phyloP scores from a whole-genome alignment of 225 moss, liverwort and hornwort species.

The Asterella californica region DNA sequence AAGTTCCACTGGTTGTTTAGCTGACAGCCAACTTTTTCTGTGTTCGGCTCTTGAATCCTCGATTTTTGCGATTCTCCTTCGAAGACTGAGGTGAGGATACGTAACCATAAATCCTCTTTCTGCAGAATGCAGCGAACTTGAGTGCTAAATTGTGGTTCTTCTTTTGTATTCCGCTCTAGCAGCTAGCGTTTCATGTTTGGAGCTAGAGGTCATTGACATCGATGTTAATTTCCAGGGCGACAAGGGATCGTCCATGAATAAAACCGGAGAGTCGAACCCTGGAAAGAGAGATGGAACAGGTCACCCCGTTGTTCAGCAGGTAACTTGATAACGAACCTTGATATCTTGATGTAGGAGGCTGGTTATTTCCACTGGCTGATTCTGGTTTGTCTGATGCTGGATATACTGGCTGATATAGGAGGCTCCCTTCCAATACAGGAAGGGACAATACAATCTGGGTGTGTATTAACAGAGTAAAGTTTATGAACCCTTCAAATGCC shows the following conservation, averaged over 20 bases:
- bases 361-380: too few relatives aligned
- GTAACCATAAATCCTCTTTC: background rate
- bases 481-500: too few relatives aligned
- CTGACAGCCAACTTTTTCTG: background rate
- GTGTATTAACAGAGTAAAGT: too few relatives aligned
- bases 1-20: background rate
- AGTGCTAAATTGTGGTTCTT: background rate
- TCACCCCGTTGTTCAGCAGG: conserved; percentile 47
- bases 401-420: too few relatives aligned
- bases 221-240: conserved; percentile 21
- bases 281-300: conserved; percentile 74
- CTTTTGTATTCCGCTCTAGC: background rate
- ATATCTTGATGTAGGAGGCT: too few relatives aligned
- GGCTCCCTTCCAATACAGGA: too few relatives aligned
- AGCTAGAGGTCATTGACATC: background rate
- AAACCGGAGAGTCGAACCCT: conserved; percentile 61
- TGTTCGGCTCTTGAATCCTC: background rate
- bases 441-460: too few relatives aligned
- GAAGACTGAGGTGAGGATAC: conserved; percentile 26
- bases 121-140: background rate
- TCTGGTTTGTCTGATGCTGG: too few relatives aligned
- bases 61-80: background rate
- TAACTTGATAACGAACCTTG: background rate
- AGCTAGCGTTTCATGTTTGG: background rate
- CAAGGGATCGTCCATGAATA: conserved; percentile 72